These are phyloP conservation scores for Pseudogymnoascus sp. DNA, from an alignment of 2,329 filamentous ascomycete genomes.

Conservation along the genomic window DNA sequence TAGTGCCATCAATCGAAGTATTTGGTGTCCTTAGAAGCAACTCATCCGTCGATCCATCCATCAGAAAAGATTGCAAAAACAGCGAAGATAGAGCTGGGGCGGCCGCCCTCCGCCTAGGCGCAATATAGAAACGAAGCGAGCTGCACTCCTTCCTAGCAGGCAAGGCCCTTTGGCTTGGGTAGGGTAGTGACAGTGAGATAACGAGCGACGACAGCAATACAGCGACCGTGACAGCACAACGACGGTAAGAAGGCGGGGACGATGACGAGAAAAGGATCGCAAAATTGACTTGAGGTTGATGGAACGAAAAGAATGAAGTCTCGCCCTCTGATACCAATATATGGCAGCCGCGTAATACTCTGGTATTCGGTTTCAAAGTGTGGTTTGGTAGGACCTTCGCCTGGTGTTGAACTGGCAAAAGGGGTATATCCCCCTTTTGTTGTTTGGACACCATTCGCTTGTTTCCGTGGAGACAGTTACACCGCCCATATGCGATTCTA, in stretches of 20 bases:
- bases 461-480: not conserved
- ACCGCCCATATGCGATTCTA: not conserved
- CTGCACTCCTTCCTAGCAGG: not conserved
- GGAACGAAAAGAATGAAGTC: not conserved
- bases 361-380: not conserved
- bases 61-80: not conserved
- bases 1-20: too few relatives aligned
- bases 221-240: not conserved
- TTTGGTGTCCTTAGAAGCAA: too few relatives aligned
- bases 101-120: not conserved
- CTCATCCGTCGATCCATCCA: too few relatives aligned
- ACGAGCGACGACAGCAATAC: not conserved
- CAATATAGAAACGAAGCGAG: not conserved
- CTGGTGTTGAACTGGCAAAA: not conserved
- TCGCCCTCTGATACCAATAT: not conserved
- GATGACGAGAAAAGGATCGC: not conserved
- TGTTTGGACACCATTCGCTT: not conserved
- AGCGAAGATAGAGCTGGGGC: not conserved
- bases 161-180: too few relatives aligned
- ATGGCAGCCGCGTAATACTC: not conserved
- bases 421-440: not conserved
- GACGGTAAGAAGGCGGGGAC: not conserved
- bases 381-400: not conserved
- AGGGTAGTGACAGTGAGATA: too few relatives aligned
- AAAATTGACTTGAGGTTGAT: not conserved